A percentile compares a stretch with the other conserved stretches of the same genome.
These are phyloP conservation scores for Fusarium sambucinum DNA, from an alignment of 2,329 filamentous ascomycete species.

Conservation along the genomic window DNA sequence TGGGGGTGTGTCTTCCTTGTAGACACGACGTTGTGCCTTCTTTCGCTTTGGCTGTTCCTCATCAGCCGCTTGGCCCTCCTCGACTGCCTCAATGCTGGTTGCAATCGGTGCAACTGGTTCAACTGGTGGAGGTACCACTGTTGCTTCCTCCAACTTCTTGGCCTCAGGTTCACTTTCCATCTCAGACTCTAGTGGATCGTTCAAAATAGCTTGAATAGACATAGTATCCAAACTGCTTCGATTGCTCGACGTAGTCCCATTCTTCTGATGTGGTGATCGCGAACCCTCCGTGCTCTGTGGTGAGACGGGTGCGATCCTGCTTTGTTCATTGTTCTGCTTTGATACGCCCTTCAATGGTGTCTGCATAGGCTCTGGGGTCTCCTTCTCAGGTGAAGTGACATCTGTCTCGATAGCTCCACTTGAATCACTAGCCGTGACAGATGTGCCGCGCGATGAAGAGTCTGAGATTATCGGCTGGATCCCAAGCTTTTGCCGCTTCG, in stretches of 20 bases:
- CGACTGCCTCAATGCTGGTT: constrained; percentile 44
- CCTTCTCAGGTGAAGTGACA: constrained; percentile 64
- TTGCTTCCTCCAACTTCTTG: constrained; percentile 22
- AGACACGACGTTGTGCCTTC: constrained; percentile 53
- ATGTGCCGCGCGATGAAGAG: constrained; percentile 56
- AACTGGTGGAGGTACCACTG: constrained; percentile 21
- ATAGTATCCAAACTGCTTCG: constrained; percentile 45
- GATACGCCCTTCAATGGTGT: constrained; percentile 42
- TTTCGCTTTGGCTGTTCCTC: constrained; percentile 47
- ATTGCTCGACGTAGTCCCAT: constrained; percentile 13
- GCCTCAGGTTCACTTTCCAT: constrained; percentile 30
- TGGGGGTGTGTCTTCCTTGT: constrained; percentile 52
- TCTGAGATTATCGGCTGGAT: constrained; percentile 46
- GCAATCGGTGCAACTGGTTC: constrained; percentile 38
- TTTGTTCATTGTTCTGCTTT: constrained; percentile 23
- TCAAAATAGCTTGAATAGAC: constrained; percentile 52
- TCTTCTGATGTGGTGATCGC: constrained; percentile 44
- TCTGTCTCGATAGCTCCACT: constrained; percentile 55
- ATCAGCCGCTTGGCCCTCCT: constrained; percentile 35
- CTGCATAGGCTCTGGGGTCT: constrained; percentile 56
- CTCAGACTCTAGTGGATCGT: constrained; percentile 44
- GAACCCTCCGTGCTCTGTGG: constrained; percentile 49
- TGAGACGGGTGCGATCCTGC: constrained; percentile 46
- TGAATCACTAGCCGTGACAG: constrained; percentile 47
- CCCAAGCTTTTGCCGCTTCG: constrained; percentile 61